Conservation (phyloP, 225 moss, liverwort and hornwort species). For the Neckera pumila region DNA sequence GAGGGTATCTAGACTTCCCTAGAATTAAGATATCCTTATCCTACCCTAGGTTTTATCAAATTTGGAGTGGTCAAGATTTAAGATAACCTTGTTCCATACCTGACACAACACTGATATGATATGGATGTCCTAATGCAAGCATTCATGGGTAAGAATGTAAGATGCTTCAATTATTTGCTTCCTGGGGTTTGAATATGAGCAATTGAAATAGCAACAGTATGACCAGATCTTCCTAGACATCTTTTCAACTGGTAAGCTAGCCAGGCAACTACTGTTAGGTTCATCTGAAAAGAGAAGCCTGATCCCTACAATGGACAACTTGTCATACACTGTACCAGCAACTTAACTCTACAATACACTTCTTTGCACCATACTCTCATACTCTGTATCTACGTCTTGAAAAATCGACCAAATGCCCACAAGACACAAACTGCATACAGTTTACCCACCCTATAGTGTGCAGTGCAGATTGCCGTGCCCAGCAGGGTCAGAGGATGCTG, state of each 20-base stretch:
- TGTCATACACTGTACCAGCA: too few species aligned
- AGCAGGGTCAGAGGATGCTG: not conserved
- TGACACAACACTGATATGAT: not conserved
- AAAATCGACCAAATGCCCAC: not conserved
- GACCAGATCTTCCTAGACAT: not conserved
- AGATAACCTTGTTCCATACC: not conserved
- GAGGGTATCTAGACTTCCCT: not conserved
- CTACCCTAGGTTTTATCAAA: not conserved
- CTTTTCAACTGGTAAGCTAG: not conserved
- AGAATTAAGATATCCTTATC: not conserved
- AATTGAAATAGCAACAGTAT: not conserved
- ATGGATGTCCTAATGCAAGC: not conserved
- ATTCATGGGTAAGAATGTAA: not conserved
- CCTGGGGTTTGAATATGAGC: not conserved
- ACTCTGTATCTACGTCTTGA: not conserved
- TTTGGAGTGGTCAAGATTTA: not conserved
- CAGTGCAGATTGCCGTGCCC: not conserved
- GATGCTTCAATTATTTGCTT: not conserved
- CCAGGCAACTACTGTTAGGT: not conserved
- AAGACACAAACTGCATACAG: too few species aligned
- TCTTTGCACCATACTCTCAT: not conserved
- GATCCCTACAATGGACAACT: not conserved
- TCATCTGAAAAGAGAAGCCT: not conserved
- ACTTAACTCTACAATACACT: not conserved
- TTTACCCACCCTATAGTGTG: not conserved